These are phyloP conservation scores for Hortaea werneckii DNA, from an alignment of 2,329 filamentous ascomycete genomes.

Conservation along the genomic window DNA sequence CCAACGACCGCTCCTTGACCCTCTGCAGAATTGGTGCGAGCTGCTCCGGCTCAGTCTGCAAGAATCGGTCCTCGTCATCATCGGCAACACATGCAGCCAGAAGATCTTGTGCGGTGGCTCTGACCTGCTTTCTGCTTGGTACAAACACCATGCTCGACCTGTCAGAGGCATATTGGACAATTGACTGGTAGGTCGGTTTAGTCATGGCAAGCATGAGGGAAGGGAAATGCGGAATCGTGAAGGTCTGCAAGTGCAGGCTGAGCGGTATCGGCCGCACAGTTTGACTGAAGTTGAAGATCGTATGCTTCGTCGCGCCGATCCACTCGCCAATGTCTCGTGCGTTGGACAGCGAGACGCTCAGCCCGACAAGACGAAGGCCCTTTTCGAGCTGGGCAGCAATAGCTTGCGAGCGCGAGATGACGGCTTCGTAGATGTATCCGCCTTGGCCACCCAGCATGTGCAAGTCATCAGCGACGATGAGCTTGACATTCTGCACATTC, in stretches of 20 bases:
- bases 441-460: constrained; percentile 81
- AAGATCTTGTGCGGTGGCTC: constrained; percentile 76
- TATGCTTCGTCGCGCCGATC: constrained; percentile 96
- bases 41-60: constrained; percentile 74
- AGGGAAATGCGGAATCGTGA: constrained; percentile 90
- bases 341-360: constrained; percentile 87
- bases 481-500: constrained; percentile 79
- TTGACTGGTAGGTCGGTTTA: constrained; percentile 80
- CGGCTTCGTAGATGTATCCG: constrained; percentile 88
- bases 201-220: constrained; percentile 98
- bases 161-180: constrained; percentile 73
- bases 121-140: constrained; percentile 84
- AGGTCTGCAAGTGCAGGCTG: constrained; percentile 90
- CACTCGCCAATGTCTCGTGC: constrained; percentile 92
- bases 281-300: constrained; percentile 97
- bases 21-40: constrained; percentile 71
- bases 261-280: constrained; percentile 79
- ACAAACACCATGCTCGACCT: constrained; percentile 90
- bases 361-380: constrained; percentile 73
- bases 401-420: constrained; percentile 96
- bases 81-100: constrained; percentile 79
- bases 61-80: constrained; percentile 86
- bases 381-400: constrained; percentile 82
- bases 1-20: constrained; percentile 75
- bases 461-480: constrained; percentile 92